Evolutionary conservation across 768 basidiomycete genomes (phyloP), one percentile per base, ranked within the genome.

Genomic region (Harrya chromipes): DNA sequence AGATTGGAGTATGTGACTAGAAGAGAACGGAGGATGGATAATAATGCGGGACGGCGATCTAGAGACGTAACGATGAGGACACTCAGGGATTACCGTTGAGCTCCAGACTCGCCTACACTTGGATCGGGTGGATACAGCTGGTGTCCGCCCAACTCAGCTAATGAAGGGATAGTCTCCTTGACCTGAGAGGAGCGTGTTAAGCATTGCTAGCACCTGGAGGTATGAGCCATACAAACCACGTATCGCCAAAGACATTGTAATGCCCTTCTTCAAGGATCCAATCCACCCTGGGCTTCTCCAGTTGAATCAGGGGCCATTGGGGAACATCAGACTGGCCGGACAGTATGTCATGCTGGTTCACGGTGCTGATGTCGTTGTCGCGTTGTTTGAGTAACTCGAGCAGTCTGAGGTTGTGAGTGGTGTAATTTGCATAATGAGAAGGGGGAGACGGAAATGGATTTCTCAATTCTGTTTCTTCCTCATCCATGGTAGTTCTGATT

Each of bases 391-490:
- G 75, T 16, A 89, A 65, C 10, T 72, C 67, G 24, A 93, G 77
- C 4, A 92, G 76, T 8, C 74, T 74, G 44, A 95, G 74, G 61
- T 94, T 92, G 62, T 81, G 82, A 1, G 78, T 54, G 0, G 90
- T 84, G 66, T 90, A 93, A 48, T 83, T 83, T 10, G 77, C 76
- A 68, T 92, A 91, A 63, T 89, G 87, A 13, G 87, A 87, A 0
- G 92, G 90, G 1, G 92, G 92, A 5, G 88, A 88, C 21, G 93
- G 93, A 65, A 94, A 95, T 10, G 88, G 90, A 68, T 90, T 91
- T 60, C 85, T 80, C 40, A 91, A 74, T 58, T 90, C 87, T 47
- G 83, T 77, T 47, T 85, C 84, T 53, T 89, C 84, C 51, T 87
- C 84, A 60, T 74, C 75, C 66, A 68, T 69, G 40, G 42, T 47